Evolutionary conservation across 2,329 filamentous ascomycete genomes (phyloP).

Genomic region (Claviceps africana): DNA sequence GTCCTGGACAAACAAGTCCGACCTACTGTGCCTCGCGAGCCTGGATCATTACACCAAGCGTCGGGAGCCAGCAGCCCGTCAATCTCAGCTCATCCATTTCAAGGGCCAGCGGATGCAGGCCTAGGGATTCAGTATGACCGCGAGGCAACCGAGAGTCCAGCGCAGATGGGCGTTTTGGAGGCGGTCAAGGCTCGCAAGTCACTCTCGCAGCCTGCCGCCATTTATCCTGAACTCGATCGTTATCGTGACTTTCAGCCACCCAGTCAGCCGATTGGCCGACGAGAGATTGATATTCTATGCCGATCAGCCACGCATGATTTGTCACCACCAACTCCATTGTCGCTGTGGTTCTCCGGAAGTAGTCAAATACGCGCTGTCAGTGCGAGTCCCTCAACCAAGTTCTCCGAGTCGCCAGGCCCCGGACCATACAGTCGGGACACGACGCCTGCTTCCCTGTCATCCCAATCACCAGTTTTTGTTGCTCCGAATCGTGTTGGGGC

Average conservation of each 20-base stretch:
- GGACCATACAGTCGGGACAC: conserved; percentile 63
- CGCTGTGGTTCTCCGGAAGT: conserved; percentile 42
- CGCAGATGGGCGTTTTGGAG: conserved; percentile 28
- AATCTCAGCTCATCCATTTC: conserved; percentile 19
- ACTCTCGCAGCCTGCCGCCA: conserved; percentile 27
- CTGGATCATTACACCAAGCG: conserved; percentile 22
- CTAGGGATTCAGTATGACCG: conserved; percentile 26
- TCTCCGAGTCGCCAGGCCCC: conserved; percentile 57
- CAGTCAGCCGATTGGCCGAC: conserved; percentile 18
- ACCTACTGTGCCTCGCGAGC: conserved; percentile 19
- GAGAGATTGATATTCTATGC: conserved; percentile 34
- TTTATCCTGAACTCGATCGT: conserved; percentile 48
- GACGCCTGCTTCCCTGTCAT: conserved; percentile 65
- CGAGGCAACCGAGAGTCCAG: conserved; percentile 28
- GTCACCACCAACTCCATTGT: conserved; percentile 47
- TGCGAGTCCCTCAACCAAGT: conserved; percentile 59
- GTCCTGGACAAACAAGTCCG: neutral
- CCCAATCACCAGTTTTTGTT: conserved; percentile 53
- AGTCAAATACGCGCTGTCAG: conserved; percentile 47
- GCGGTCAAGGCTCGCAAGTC: conserved; percentile 26
- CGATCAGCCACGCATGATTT: conserved; percentile 49
- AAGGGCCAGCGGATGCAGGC: conserved; percentile 21
- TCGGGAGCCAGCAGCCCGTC: conserved; percentile 28
- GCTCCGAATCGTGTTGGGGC: conserved; percentile 31
- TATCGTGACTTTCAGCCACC: conserved; percentile 36